Evolutionary conservation across 2,329 filamentous ascomycete genomes (phyloP).

Genomic region (Fusarium proliferatum): DNA sequence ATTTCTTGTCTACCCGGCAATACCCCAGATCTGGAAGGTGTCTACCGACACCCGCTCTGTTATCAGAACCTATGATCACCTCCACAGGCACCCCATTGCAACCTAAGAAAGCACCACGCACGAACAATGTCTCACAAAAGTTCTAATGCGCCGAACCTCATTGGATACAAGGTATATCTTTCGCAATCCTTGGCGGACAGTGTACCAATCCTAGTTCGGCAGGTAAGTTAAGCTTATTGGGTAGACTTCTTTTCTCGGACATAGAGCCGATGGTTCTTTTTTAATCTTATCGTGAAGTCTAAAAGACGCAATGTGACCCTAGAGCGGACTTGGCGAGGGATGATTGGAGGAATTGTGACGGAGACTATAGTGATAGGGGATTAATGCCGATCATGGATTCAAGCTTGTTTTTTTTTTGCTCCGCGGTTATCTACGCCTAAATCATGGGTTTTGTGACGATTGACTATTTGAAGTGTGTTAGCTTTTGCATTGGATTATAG

Average conservation of each 20-base stretch:
- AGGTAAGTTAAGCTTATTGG: slow-evolving; percentile 23
- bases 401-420: neutral
- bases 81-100: neutral
- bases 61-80: neutral
- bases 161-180: neutral
- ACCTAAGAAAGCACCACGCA: neutral
- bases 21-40: slow-evolving; percentile 31
- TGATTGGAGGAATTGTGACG: slow-evolving; percentile 7
- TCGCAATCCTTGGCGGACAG: slow-evolving; percentile 7
- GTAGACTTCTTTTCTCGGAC: neutral
- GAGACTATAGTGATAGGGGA: neutral
- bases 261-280: neutral
- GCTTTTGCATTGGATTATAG: neutral
- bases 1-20: slow-evolving; percentile 2
- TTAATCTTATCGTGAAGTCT: slow-evolving; percentile 27
- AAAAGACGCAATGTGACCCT: slow-evolving; percentile 17
- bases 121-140: slow-evolving; percentile 14
- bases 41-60: neutral
- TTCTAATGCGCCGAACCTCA: neutral
- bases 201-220: slow-evolving; percentile 12
- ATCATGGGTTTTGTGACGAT: neutral
- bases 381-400: neutral
- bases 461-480: neutral
- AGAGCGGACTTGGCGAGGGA: neutral
- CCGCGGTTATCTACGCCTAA: neutral